phyloP scores from a whole-genome alignment of 164 flowering plant genomes.

The Tetracentron sinense region DNA sequence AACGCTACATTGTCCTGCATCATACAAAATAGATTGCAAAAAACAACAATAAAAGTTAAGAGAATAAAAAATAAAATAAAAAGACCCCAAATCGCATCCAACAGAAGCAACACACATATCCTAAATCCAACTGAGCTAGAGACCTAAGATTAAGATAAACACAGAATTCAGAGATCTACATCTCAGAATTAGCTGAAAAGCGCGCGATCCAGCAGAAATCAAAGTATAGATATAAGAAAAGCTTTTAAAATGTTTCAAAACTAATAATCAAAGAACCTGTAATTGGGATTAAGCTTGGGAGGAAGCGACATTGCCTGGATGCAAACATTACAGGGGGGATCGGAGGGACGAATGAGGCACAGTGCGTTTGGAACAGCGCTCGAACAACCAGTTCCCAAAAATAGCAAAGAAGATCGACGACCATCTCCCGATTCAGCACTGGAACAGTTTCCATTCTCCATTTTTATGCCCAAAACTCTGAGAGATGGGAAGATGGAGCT shows the following conservation, averaged over 20 bases:
- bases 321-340: slow-evolving; percentile 85
- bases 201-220: not conserved
- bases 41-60: too few species aligned
- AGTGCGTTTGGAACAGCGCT: slow-evolving; percentile 68
- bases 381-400: slow-evolving; percentile 91
- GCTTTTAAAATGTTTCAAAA: too few species aligned
- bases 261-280: slow-evolving; percentile 45
- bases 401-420: slow-evolving; percentile 40
- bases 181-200: not conserved
- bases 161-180: slow-evolving; percentile 8
- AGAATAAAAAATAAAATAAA: not conserved
- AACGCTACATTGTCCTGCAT: too few species aligned
- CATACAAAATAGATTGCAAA: too few species aligned
- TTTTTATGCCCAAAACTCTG: slow-evolving; percentile 8
- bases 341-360: slow-evolving; percentile 81
- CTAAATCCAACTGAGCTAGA: too few species aligned
- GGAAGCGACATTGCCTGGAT: slow-evolving; percentile 49
- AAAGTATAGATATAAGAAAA: too few species aligned
- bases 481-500: not conserved
- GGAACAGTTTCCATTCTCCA: slow-evolving; percentile 10
- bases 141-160: not conserved
- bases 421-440: not conserved
- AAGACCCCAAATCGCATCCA: not conserved
- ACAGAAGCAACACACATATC: not conserved
- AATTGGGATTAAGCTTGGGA: slow-evolving; percentile 74